Conservation (phyloP, 495 filamentous ascomycete species). For the Gamarada debralockiae region DNA sequence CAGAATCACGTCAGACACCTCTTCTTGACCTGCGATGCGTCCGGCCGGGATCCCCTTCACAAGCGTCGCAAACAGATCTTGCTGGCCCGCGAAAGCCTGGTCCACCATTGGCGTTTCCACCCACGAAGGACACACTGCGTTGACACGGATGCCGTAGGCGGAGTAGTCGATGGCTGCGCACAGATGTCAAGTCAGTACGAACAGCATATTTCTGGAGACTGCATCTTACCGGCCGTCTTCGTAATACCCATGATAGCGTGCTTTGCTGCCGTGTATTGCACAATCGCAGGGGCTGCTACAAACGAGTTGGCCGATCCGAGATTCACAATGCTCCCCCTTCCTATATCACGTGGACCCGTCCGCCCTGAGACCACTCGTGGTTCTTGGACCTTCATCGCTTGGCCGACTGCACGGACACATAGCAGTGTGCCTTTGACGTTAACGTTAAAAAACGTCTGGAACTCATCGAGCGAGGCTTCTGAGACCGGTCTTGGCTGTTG, state of each 20-base stretch:
- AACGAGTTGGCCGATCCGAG: slow-evolving; percentile 41
- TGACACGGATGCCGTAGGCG: slow-evolving; percentile 34
- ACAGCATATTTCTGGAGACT: not conserved
- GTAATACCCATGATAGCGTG: slow-evolving; percentile 46
- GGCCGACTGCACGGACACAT: slow-evolving; percentile 11
- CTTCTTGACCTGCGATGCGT: slow-evolving; percentile 33
- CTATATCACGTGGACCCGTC: not conserved
- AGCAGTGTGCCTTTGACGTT: slow-evolving; percentile 20
- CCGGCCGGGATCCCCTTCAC: slow-evolving; percentile 27
- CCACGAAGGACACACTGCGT: slow-evolving; percentile 40
- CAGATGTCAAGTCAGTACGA: slow-evolving; percentile 6
- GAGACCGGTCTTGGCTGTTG: not conserved
- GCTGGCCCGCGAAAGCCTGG: slow-evolving; percentile 8
- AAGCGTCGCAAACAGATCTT: slow-evolving; percentile 17
- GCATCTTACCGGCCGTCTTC: slow-evolving; percentile 33
- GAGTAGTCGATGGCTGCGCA: slow-evolving; percentile 32
- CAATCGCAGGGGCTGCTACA: slow-evolving; percentile 18
- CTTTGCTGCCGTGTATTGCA: slow-evolving; percentile 44
- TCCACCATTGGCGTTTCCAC: slow-evolving; percentile 37
- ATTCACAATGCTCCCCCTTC: slow-evolving; percentile 44
- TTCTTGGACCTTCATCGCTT: slow-evolving; percentile 16
- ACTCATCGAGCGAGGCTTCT: slow-evolving; percentile 7
- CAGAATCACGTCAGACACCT: slow-evolving; percentile 39
- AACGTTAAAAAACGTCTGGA: slow-evolving; percentile 17
- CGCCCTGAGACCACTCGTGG: not conserved